phyloP scores from a whole-genome alignment of 192 early-diverging fungal species.

The Entophlyctis helioformis region DNA sequence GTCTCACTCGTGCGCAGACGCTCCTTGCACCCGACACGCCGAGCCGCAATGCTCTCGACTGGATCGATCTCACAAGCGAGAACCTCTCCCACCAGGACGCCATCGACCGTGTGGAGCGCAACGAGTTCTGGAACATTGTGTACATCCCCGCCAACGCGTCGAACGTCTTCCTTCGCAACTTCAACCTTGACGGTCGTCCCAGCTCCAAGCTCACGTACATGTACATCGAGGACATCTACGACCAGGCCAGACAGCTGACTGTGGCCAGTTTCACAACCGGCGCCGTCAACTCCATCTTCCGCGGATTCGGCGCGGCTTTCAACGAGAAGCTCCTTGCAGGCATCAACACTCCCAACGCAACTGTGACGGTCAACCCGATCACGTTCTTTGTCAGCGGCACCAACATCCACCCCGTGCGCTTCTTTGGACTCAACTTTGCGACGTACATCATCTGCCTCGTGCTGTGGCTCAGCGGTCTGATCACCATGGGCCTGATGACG shows the following conservation, averaged over 20 bases:
- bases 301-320: no score
- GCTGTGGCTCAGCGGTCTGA: slow-evolving; percentile 9
- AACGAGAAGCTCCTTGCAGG: no score
- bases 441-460: slow-evolving; percentile 5
- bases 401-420: slow-evolving; percentile 2
- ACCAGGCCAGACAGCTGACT: slow-evolving; percentile 6
- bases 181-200: neutral
- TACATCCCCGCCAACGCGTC: slow-evolving; percentile 9
- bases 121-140: slow-evolving; percentile 7
- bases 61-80: neutral
- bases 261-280: slow-evolving; percentile 1
- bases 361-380: no score
- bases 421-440: slow-evolving; percentile 7
- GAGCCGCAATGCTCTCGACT: neutral
- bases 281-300: slow-evolving; percentile 3
- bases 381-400: no score
- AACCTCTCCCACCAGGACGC: slow-evolving; percentile 2
- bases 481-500: no score
- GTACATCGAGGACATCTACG: slow-evolving; percentile 5
- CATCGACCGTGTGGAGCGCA: slow-evolving; percentile 2
- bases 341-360: no score
- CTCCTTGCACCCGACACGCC: neutral
- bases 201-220: neutral
- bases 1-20: neutral
- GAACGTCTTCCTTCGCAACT: slow-evolving; percentile 3